phyloP scores from a whole-genome alignment of 768 basidiomycete species.

The Rhizopogon vinicolor region DNA sequence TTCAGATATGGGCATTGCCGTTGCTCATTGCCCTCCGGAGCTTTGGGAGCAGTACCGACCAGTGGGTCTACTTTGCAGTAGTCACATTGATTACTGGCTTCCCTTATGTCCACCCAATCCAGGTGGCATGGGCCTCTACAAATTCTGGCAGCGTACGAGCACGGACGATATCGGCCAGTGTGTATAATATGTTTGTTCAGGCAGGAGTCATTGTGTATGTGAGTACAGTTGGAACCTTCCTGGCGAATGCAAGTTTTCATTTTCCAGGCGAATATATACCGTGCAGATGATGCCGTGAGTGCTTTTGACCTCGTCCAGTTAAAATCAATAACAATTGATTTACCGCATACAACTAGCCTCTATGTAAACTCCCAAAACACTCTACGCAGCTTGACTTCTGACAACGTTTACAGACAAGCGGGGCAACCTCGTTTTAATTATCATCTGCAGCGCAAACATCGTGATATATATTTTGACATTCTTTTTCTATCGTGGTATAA shows the following conservation, averaged over 20 bases:
- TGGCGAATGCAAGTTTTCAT: conserved; percentile 2
- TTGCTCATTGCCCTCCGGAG: conserved; percentile 54
- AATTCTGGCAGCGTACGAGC: conserved; percentile 60
- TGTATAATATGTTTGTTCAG: conserved; percentile 68
- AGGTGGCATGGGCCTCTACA: conserved; percentile 54
- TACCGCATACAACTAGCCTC: conserved; percentile 8
- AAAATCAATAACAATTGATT: background rate
- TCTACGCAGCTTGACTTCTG: background rate
- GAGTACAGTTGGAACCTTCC: conserved; percentile 11
- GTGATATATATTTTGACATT: conserved; percentile 45
- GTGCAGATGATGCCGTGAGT: conserved; percentile 41
- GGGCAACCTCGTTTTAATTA: conserved; percentile 54
- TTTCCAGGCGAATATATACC: conserved; percentile 51
- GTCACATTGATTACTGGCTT: conserved; percentile 53
- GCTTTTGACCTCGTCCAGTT: background rate
- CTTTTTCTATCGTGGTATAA: conserved; percentile 52
- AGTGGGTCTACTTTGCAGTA: conserved; percentile 53
- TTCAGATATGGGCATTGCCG: conserved; percentile 60
- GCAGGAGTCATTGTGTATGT: conserved; percentile 47
- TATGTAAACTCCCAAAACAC: conserved; percentile 11
- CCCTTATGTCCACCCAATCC: conserved; percentile 35
- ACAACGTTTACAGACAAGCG: conserved; percentile 40
- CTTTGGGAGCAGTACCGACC: conserved; percentile 42
- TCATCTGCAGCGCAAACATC: conserved; percentile 51
- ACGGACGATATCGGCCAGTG: conserved; percentile 37